These are phyloP conservation scores for Aspergillus sclerotioniger DNA, from an alignment of 495 filamentous ascomycete species.

Conservation along the genomic window DNA sequence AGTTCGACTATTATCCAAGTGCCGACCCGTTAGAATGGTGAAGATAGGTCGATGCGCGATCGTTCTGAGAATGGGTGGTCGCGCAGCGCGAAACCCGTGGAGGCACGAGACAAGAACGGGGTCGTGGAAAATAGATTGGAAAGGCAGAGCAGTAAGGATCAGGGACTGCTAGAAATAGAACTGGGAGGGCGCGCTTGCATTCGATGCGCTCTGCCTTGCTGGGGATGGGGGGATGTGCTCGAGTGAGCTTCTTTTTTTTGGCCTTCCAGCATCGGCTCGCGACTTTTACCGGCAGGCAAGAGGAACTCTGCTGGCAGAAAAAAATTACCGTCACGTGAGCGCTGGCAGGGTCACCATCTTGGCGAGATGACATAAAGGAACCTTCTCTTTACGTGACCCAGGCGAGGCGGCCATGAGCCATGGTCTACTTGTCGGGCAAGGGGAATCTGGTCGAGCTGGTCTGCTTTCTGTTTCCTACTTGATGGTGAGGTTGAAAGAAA, in stretches of 20 bases:
- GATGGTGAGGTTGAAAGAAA: background rate
- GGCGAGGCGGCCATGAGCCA: background rate
- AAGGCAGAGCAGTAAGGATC: constrained; percentile 12
- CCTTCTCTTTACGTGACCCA: background rate
- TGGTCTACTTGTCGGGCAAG: background rate
- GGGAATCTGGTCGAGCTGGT: background rate
- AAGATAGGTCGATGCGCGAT: background rate
- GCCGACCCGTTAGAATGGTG: background rate
- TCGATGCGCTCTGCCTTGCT: constrained; percentile 19
- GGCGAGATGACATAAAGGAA: constrained; percentile 11
- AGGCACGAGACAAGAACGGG: background rate
- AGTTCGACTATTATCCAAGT: background rate
- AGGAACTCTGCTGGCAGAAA: constrained; percentile 15
- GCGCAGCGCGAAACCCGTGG: constrained; percentile 3
- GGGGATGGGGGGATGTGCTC: constrained; percentile 10
- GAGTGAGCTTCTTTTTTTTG: constrained; percentile 16
- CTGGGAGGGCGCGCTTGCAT: constrained; percentile 7
- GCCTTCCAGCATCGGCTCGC: constrained; percentile 17
- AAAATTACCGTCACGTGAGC: constrained; percentile 26
- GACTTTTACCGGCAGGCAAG: constrained; percentile 18
- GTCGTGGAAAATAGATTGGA: background rate
- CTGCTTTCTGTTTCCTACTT: background rate
- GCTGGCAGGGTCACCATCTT: constrained; percentile 15
- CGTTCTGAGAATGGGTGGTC: background rate
- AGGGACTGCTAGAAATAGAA: background rate